Base-by-base conservation (phyloP, 1,139 yeast species). In the Zygoascus meyerae region DNA sequence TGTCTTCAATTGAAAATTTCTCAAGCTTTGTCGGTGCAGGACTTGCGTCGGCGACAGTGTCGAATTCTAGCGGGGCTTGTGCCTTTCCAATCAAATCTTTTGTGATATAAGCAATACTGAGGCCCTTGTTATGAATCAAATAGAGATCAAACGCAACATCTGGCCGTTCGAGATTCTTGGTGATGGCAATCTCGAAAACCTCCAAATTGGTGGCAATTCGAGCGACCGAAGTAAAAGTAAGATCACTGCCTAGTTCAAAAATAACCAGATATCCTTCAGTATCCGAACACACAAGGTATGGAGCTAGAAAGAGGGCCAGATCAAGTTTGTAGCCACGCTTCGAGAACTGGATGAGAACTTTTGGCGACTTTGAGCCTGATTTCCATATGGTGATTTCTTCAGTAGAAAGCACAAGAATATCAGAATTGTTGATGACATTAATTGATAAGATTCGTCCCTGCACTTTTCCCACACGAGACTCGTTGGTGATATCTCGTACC, bases 121-220 rank as follows among this genome's bases (percentile, higher is more conserved):
- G 42, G 1, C 61, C 61, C 18, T 45, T 45, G 40, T 56, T 44
- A 43, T 56, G 59, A 44, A 48, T 50, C 16, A 57, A 29, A 35
- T 56, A 57, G 11, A 48, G 36, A 35, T 57, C 61, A 47, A 56
- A 52, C 11, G 52, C 52, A 11, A 45, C 50, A 5, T 42, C 33
- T 9, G 41, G 31, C 11, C 45, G 38, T 12, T 55, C 59, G 21
- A 51, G 38, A 37, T 53, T 56, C 29, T 41, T 37, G 16, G 58
- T 53, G 21, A 54, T 41, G 16, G 44, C 46, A 21, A 55, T 36
- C 42, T 52, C 51, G 31, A 48, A 40, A 30, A 55, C 42, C 12
- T 52, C 47, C 34, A 48, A 18, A 6, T 46, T 50, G 5, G 47
- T 46, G 10, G 48, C 42, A 17, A 45, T 42, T n/a, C 46, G 47